phyloP scores from a whole-genome alignment of 768 basidiomycete genomes.

The Lentinula sp. region DNA sequence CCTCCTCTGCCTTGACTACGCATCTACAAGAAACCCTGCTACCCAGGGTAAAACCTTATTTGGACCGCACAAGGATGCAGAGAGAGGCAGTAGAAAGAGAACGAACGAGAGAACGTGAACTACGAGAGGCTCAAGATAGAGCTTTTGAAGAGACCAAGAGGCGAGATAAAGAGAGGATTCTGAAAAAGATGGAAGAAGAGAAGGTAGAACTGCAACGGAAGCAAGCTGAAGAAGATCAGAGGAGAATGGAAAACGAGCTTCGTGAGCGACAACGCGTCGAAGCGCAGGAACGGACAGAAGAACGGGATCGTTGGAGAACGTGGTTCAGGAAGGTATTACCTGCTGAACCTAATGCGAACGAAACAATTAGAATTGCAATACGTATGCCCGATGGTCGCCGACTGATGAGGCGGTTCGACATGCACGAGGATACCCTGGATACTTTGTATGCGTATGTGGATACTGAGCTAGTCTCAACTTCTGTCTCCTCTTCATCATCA shows the following conservation, averaged over 20 bases:
- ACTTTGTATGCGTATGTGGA: constrained; percentile 74
- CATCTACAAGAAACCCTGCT: constrained; percentile 71
- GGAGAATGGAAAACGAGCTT: constrained; percentile 18
- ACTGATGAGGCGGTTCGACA: constrained; percentile 50
- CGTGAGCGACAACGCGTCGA: constrained; percentile 29
- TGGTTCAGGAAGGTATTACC: not conserved
- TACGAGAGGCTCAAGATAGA: constrained; percentile 79
- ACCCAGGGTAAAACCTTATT: constrained; percentile 75
- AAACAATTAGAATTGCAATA: constrained; percentile 32
- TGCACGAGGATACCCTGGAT: constrained; percentile 41
- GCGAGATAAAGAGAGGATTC: constrained; percentile 65
- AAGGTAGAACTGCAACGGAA: constrained; percentile 26
- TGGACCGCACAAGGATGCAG: constrained; percentile 53
- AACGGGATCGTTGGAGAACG: constrained; percentile 21
- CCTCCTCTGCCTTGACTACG: constrained; percentile 56
- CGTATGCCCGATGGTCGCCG: constrained; percentile 53
- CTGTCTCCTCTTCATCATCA: constrained; percentile 26
- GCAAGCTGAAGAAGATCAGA: constrained; percentile 28
- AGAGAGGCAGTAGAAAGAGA: constrained; percentile 41
- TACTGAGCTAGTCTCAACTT: constrained; percentile 42
- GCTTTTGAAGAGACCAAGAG: constrained; percentile 64
- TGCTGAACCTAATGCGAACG: not conserved
- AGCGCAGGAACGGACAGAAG: constrained; percentile 17
- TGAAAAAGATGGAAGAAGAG: constrained; percentile 42
- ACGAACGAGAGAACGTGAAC: constrained; percentile 47